A percentile compares a stretch with the other conserved stretches of the same genome.
Conservation (phyloP, 2,329 filamentous ascomycete species). For the Colletotrichum chrysophilum region DNA sequence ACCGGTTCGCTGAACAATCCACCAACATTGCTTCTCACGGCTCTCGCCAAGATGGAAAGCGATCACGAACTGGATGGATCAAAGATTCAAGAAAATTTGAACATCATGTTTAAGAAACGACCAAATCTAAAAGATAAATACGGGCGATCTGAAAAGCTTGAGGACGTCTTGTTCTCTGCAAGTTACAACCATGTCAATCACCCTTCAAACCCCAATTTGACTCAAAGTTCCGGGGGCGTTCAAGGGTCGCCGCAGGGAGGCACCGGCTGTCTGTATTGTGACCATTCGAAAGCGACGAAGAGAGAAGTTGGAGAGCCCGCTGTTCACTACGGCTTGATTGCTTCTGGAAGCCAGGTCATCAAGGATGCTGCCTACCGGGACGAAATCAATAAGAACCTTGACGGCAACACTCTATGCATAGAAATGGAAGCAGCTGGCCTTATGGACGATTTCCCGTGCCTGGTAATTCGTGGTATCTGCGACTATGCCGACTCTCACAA, state of each 20-base stretch:
- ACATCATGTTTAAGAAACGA: slow-evolving; percentile 8
- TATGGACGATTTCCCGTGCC: slow-evolving; percentile 31
- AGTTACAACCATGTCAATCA: slow-evolving; percentile 4
- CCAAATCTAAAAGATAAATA: neutral
- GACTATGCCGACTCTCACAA: slow-evolving; percentile 46
- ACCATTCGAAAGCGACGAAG: neutral
- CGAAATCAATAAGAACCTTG: slow-evolving; percentile 20
- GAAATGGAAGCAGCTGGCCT: slow-evolving; percentile 36
- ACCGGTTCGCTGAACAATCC: neutral
- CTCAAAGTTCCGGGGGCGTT: accelerated
- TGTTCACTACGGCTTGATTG: slow-evolving; percentile 29
- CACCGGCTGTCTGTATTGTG: neutral
- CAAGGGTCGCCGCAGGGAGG: neutral
- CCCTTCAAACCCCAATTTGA: neutral
- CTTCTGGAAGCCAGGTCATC: slow-evolving; percentile 40
- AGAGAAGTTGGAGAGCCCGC: neutral
- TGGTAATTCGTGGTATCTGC: slow-evolving; percentile 44
- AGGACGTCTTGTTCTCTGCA: slow-evolving; percentile 15
- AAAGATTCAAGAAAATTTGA: neutral
- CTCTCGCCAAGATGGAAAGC: neutral
- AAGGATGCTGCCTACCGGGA: slow-evolving; percentile 37
- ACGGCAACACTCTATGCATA: slow-evolving; percentile 27
- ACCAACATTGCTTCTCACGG: neutral
- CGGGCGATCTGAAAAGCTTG: neutral
- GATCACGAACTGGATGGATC: slow-evolving; percentile 1